These are phyloP conservation scores for Cyberlindnera samutprakarnensis DNA, from an alignment of 805 yeast species.

Conservation along the genomic window DNA sequence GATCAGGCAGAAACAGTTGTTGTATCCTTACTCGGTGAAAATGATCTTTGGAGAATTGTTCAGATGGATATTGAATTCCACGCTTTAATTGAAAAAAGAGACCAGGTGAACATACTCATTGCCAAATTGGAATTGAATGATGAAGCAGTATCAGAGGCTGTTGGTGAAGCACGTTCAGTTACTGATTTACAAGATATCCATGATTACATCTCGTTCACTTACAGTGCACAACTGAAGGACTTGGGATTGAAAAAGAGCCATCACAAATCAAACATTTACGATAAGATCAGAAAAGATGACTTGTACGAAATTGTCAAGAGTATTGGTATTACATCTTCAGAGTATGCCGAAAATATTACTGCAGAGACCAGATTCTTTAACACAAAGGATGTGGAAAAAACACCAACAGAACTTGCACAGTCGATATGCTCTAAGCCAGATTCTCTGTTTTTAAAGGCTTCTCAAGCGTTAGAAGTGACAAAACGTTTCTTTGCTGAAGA, in stretches of 20 bases:
- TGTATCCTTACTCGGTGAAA: conserved; percentile 54
- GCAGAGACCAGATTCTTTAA: conserved; percentile 62
- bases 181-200: conserved; percentile 82
- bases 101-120: conserved; percentile 50
- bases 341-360: conserved; percentile 75
- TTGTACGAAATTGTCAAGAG: conserved; percentile 59
- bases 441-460: conserved; percentile 46
- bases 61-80: conserved; percentile 85
- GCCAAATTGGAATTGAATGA: conserved; percentile 51
- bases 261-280: conserved; percentile 54
- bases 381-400: conserved; percentile 56
- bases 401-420: conserved; percentile 56
- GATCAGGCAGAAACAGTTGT: conserved; percentile 32
- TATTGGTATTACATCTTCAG: conserved; percentile 71
- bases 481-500: conserved; percentile 74
- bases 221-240: conserved; percentile 35
- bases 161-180: conserved; percentile 50
- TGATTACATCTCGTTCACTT: conserved; percentile 74
- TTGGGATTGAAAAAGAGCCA: conserved; percentile 21
- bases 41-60: conserved; percentile 88
- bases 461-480: conserved; percentile 64
- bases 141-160: conserved; percentile 45
- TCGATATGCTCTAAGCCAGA: conserved; percentile 27
- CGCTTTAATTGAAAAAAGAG: conserved; percentile 69
- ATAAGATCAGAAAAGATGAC: conserved; percentile 57